Conservation (phyloP, 345 rosid species). For the Salix brachista region DNA sequence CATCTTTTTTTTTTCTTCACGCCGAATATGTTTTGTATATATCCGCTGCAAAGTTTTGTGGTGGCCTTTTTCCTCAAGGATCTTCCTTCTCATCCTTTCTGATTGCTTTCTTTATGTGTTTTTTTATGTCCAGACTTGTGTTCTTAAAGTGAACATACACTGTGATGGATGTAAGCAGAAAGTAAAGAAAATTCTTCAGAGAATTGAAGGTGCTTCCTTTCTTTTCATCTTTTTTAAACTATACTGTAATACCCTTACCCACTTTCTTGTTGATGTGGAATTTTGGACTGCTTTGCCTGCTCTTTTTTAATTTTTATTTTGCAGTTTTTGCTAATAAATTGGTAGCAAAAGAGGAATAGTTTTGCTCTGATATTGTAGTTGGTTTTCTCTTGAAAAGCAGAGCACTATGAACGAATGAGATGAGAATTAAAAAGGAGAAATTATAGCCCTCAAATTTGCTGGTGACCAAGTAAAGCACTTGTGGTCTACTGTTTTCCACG, state of each 20-base stretch:
- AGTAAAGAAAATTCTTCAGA: conserved; percentile 80
- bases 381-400: not conserved
- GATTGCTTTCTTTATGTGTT: not conserved
- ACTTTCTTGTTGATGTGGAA: not conserved
- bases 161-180: conserved; percentile 84
- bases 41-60: conserved; percentile 6
- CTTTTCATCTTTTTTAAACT: not conserved
- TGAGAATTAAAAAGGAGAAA: too few species aligned
- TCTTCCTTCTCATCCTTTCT: conserved; percentile 12
- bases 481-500: not conserved
- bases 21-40: not conserved
- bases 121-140: conserved; percentile 46
- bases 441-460: not conserved
- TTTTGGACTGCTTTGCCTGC: not conserved
- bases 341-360: not conserved
- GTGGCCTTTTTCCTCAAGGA: conserved; percentile 4
- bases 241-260: not conserved
- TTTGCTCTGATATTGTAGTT: not conserved
- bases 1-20: too few species aligned
- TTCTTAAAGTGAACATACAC: conserved; percentile 74
- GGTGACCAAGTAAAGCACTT: too few species aligned
- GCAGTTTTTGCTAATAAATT: not conserved
- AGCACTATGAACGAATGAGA: not conserved
- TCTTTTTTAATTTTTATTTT: not conserved
- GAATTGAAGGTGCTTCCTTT: conserved; percentile 62